Percentiles rank a stretch among this genome's conserved stretches.
phyloP scores from a whole-genome alignment of 768 basidiomycete species.

The Termitomyces sp. region DNA sequence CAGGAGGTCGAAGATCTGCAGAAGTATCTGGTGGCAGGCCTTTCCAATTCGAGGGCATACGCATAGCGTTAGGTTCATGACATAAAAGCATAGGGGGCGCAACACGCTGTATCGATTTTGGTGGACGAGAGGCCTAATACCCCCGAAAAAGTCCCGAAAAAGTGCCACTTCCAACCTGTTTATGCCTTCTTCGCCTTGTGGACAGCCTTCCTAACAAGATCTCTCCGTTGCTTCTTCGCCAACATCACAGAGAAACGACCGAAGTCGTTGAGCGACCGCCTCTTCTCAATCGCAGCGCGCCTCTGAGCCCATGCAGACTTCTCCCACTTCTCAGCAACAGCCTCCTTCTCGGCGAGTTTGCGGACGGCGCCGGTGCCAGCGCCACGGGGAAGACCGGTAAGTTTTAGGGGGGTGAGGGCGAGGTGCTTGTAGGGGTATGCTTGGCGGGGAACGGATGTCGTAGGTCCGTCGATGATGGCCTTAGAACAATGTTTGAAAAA shows the following conservation, averaged over 20 bases:
- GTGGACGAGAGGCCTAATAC: slow-evolving; percentile 13
- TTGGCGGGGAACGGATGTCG: slow-evolving; percentile 90
- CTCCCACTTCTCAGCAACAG: slow-evolving; percentile 84
- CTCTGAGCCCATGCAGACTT: slow-evolving; percentile 87
- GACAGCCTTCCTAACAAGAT: slow-evolving; percentile 70
- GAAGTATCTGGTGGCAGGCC: neutral
- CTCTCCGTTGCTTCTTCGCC: slow-evolving; percentile 85
- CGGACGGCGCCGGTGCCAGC: slow-evolving; percentile 81
- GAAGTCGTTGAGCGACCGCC: slow-evolving; percentile 85
- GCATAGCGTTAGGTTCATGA: slow-evolving; percentile 14
- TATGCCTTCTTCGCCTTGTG: slow-evolving; percentile 54
- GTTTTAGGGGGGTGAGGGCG: slow-evolving; percentile 81
- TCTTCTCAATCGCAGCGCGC: slow-evolving; percentile 69
- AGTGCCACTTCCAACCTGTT: neutral
- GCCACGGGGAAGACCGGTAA: slow-evolving; percentile 82
- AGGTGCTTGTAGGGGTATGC: slow-evolving; percentile 89
- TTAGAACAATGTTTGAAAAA: slow-evolving; percentile 28
- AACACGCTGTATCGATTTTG: slow-evolving; percentile 12
- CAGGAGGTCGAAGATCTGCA: no score
- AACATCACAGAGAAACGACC: slow-evolving; percentile 87
- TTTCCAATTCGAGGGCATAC: slow-evolving; percentile 1
- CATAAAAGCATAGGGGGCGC: slow-evolving; percentile 6
- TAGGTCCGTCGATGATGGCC: slow-evolving; percentile 96
- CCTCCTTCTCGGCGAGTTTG: slow-evolving; percentile 88
- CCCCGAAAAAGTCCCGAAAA: slow-evolving; percentile 6